These are phyloP conservation scores for Neofusicoccum laricinum DNA, from an alignment of 2,329 filamentous ascomycete genomes.

Conservation along the genomic window DNA sequence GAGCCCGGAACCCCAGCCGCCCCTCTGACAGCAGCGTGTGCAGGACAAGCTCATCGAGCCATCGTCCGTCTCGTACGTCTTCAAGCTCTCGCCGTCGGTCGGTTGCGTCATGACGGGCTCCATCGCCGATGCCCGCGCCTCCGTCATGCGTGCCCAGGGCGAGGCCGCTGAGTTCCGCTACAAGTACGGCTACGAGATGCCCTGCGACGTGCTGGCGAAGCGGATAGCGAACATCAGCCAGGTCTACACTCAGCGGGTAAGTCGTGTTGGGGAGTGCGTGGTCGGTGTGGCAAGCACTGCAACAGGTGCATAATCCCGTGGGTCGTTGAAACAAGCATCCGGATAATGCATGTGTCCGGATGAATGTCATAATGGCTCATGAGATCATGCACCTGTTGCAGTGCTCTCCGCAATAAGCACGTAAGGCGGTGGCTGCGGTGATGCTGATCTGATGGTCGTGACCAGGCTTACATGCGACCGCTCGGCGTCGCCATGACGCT, in stretches of 20 bases:
- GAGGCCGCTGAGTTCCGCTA: constrained; percentile 98
- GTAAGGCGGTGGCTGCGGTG: neutral
- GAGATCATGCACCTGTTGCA: no score
- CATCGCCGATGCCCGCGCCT: constrained; percentile 90
- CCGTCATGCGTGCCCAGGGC: constrained; percentile 85
- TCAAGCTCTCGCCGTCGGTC: constrained; percentile 92
- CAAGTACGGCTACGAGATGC: constrained; percentile 99
- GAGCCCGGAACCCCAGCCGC: neutral
- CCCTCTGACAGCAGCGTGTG: neutral
- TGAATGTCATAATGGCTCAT: no score
- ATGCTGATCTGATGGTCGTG: constrained; percentile 20
- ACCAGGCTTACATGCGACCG: constrained; percentile 91
- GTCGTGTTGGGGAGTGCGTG: constrained; percentile 23
- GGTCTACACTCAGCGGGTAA: constrained; percentile 95
- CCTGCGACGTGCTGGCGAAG: constrained; percentile 94
- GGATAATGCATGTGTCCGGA: no score
- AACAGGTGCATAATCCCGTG: no score
- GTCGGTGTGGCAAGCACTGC: neutral
- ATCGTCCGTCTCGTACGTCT: constrained; percentile 93
- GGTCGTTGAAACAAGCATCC: no score
- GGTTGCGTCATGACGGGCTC: constrained; percentile 98
- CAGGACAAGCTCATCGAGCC: constrained; percentile 96
- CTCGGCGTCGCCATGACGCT: constrained; percentile 93
- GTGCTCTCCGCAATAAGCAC: no score
- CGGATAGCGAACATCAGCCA: constrained; percentile 98